Percentiles rank a stretch among this genome's conserved stretches.
These are phyloP conservation scores for Penicillium rolfsii DNA, from an alignment of 2,329 filamentous ascomycete genomes.

Conservation along the genomic window DNA sequence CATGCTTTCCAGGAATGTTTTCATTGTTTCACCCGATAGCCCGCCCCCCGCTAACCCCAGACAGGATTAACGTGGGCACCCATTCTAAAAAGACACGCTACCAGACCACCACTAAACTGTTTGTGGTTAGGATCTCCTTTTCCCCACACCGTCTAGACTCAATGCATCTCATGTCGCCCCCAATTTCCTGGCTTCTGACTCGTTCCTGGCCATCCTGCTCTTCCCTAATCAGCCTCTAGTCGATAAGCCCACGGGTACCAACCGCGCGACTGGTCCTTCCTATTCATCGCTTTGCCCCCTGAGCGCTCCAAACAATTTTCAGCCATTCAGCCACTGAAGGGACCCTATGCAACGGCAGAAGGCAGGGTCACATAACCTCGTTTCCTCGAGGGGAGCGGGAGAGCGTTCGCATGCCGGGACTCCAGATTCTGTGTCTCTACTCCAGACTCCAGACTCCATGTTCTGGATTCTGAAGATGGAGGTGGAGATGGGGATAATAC, in stretches of 20 bases:
- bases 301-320: neutral
- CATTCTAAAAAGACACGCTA: neutral
- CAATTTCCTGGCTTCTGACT: neutral
- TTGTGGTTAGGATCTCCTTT: neutral
- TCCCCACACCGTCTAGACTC: conserved; percentile 2
- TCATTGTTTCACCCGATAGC: neutral
- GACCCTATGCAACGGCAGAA: conserved; percentile 7
- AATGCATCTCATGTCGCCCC: neutral
- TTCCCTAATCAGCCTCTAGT: neutral
- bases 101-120: neutral
- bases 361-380: conserved; percentile 12
- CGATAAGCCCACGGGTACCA: neutral
- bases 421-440: neutral
- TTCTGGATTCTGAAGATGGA: neutral
- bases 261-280: neutral
- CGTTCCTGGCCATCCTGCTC: neutral
- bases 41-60: conserved; percentile 5
- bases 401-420: neutral
- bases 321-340: conserved; percentile 11
- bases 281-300: neutral
- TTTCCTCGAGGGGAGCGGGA: neutral
- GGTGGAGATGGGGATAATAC: conserved; percentile 1
- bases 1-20: neutral
- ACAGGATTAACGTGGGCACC: conserved; percentile 1
- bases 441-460: neutral